Evolutionary conservation across 495 filamentous ascomycete genomes (phyloP), one percentile per base, ranked within the genome.

Genomic region (Darksidea phi): DNA sequence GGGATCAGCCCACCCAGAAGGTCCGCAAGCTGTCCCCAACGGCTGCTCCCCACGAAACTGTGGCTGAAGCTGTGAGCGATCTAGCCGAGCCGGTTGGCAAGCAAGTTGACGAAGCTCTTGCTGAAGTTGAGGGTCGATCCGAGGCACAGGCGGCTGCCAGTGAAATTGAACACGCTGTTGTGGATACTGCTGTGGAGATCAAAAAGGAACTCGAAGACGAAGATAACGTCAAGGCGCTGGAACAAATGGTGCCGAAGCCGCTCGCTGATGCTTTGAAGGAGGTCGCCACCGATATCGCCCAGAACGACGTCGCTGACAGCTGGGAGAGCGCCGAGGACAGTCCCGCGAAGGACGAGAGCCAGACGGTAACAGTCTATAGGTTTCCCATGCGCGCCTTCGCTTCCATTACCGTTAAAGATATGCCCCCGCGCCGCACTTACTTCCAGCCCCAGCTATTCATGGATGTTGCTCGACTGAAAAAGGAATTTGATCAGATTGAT

Each of bases 361-460:
- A 79, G 32, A 78, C 85, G 25, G 81, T 96, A 23, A 84, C 79
- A 67, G 91, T 97, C 45, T 89, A 92, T 76, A 93, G 95, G 70
- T 96, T 99, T 75, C 95, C 92, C 15, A 89, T 99, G 83, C 87
- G 84, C 70, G 93, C 95, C 10, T 99, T 95, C 79, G 90, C 93
- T 48, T 85, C 91, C 20, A 92, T 99, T 72, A 67, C 73, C n/a
- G 63, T 81, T 61, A 67, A 74, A 50, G 70, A 67, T 41, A 71
- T 71, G 34, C 67, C 69, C 71, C 76, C 59, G 47, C 75, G 24
- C n/a, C 70, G 55, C 70, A 73, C 61, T 71, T 74, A 57, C 66
- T 76, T 74, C 72, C 84, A 82, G 18, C 83, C 87, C 50, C 88
- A 91, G 66, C 77, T 82, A 6, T 82, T 95, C 50, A 86, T 94